Evolutionary conservation across 495 filamentous ascomycete species (phyloP), one percentile per base, ranked within the genome.

Genomic region (Elaphomyces granulatus): DNA sequence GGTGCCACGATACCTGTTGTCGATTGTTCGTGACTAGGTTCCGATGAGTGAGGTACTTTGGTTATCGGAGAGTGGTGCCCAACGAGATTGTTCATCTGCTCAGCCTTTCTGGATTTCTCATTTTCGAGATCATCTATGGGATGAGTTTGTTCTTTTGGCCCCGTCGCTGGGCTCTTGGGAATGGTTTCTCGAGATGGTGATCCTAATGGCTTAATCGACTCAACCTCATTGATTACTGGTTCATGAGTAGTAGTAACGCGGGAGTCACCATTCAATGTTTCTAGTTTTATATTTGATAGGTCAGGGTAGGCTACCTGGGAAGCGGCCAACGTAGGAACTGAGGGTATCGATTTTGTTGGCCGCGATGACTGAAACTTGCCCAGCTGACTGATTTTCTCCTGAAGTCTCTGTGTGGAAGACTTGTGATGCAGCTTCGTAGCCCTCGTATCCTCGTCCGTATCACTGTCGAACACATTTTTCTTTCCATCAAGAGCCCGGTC

Each of bases 301-400:
- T 72, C 70, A 19, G 79, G 67, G 45, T 81, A 81, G 2, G 56
- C 36, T 8, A 71, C 58, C 31, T 68, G 64, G 23, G 46, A 48
- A 16, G 49, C 44, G 21, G 66, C 43, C 4, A 55, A 21, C 3
- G 60, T 57, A 19, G 61, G 46, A 8, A 55, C 52, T 41, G 75
- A 65, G 0, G 76, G 64, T 19, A 85, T 77, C 8, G 78, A 80
- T 50, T 87, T 88, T 2, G 78, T 82, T 2, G 74, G 63, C 34
- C 80, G 67, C 20, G 78, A 66, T 33, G 79, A 65, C 49, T 86
- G 81, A 1, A 75, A 68, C 54, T 95, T 82, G 16, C 87, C 87
- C 15, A 98, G 71, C 75, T 88, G 85, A 51, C 78, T 88, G 48
- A 98, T 94, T 48, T 84, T 81, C 43, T 96, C 92, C 42, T 92